phyloP scores from a whole-genome alignment of 768 basidiomycete species.

The Boletales sp. region DNA sequence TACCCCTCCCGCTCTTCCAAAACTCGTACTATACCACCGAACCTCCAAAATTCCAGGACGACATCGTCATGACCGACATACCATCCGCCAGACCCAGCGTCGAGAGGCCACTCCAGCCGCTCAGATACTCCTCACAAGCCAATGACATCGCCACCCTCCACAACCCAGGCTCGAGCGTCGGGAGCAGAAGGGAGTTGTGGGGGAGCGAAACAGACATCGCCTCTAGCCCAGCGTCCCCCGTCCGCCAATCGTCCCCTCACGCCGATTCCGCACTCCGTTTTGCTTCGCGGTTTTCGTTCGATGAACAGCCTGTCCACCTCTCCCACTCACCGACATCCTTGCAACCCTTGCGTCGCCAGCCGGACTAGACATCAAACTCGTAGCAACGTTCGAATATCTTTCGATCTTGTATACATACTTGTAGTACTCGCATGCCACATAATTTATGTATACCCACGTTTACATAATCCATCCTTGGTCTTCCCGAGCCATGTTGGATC shows the following conservation, averaged over 20 bases:
- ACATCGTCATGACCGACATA: slow-evolving; percentile 6
- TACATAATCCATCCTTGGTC: slow-evolving; percentile 1
- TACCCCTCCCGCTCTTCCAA: slow-evolving; percentile 15
- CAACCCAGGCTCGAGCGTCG: slow-evolving; percentile 10
- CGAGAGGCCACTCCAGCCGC: slow-evolving; percentile 22
- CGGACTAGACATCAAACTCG: too few relatives aligned
- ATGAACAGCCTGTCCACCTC: slow-evolving; percentile 4
- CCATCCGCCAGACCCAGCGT: slow-evolving; percentile 13
- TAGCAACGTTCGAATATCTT: too few relatives aligned
- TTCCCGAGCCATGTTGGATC: slow-evolving; percentile 70
- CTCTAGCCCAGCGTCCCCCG: slow-evolving; percentile 1
- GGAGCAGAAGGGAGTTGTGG: slow-evolving; percentile 22
- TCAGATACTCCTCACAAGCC: slow-evolving; percentile 13
- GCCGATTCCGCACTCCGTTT: slow-evolving; percentile 9
- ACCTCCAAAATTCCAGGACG: slow-evolving; percentile 11
- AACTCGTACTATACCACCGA: slow-evolving; percentile 10
- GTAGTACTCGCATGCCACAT: slow-evolving; percentile 10
- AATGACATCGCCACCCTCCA: slow-evolving; percentile 4
- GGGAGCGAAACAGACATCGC: slow-evolving; percentile 14
- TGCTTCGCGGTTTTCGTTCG: slow-evolving; percentile 10
- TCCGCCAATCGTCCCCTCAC: slow-evolving; percentile 6
- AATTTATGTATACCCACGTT: slow-evolving; percentile 10
- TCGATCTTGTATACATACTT: too few relatives aligned
- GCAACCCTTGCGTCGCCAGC: slow-evolving; percentile 25
- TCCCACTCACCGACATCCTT: slow-evolving; percentile 14